phyloP scores from a whole-genome alignment of 2,329 filamentous ascomycete species.

The Aureobasidium sp. region DNA sequence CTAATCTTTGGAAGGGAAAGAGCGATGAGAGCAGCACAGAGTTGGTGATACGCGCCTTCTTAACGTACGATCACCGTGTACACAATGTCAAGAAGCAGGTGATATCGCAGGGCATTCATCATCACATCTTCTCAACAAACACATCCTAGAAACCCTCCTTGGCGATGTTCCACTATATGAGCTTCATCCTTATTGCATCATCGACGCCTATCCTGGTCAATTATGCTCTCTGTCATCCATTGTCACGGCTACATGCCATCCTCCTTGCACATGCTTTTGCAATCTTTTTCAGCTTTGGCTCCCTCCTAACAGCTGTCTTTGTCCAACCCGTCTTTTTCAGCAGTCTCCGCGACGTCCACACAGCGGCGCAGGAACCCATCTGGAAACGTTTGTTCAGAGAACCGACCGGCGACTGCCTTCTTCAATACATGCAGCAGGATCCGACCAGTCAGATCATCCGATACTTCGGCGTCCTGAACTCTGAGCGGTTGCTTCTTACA shows the following conservation, averaged over 20 bases:
- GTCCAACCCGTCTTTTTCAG: background rate
- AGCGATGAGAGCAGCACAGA: too few relatives aligned
- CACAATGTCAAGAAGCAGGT: too few relatives aligned
- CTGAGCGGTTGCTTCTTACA: slow-evolving; percentile 6
- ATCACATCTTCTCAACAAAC: background rate
- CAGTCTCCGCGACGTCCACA: background rate
- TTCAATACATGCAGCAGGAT: background rate
- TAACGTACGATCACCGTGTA: too few relatives aligned
- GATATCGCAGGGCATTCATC: too few relatives aligned
- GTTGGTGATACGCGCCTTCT: too few relatives aligned
- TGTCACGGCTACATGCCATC: background rate
- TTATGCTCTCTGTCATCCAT: background rate
- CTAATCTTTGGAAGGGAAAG: too few relatives aligned
- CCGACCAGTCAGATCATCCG: background rate
- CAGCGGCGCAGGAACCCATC: background rate
- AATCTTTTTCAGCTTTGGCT: background rate
- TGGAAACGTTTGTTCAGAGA: slow-evolving; percentile 3
- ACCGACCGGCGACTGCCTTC: background rate
- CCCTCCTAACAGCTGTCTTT: background rate
- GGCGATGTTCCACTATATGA: background rate
- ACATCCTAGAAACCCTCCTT: background rate
- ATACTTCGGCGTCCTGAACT: slow-evolving; percentile 10
- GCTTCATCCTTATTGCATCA: background rate
- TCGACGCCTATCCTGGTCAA: background rate
- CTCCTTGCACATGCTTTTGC: background rate